Percentiles rank a stretch among this genome's conserved stretches.
phyloP scores from a whole-genome alignment of 1,284 basidiomycete species.

The Exsudoporus floridanus region DNA sequence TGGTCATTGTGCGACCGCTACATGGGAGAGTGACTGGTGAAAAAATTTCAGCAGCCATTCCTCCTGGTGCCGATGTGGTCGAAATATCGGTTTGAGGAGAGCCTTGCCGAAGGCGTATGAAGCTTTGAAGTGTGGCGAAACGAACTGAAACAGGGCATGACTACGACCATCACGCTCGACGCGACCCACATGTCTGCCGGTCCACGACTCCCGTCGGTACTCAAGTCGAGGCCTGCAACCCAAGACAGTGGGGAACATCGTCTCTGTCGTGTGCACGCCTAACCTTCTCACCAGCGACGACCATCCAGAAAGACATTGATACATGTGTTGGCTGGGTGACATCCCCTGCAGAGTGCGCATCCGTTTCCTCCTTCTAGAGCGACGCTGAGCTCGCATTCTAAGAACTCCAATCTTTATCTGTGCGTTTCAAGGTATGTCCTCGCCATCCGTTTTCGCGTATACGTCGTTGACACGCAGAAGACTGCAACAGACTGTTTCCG shows the following conservation, averaged over 20 bases:
- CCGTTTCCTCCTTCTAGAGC: neutral
- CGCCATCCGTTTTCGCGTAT: neutral
- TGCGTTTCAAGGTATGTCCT: conserved; percentile 28
- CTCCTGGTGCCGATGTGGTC: neutral
- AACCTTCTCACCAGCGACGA: conserved; percentile 14
- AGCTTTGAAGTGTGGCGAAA: neutral
- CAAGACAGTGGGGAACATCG: conserved; percentile 46
- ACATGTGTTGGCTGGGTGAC: conserved; percentile 29
- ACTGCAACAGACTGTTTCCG: conserved; percentile 72
- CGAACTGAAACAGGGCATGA: neutral
- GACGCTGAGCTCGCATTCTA: conserved; percentile 7
- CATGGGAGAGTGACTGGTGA: conserved; percentile 54
- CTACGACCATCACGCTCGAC: neutral
- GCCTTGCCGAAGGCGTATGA: neutral
- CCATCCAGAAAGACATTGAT: conserved; percentile 27
- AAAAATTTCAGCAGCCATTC: conserved; percentile 33
- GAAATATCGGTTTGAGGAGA: neutral
- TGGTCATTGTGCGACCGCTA: conserved; percentile 40
- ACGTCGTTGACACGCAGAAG: conserved; percentile 33
- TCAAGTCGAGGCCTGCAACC: conserved; percentile 51
- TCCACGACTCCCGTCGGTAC: conserved; percentile 50
- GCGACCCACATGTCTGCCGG: conserved; percentile 21
- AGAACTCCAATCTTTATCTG: conserved; percentile 34
- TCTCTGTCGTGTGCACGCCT: neutral
- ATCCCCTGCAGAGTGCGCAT: conserved; percentile 31